These are phyloP conservation scores for Talaromyces sp. DNA, from an alignment of 2,329 filamentous ascomycete species.

Conservation along the genomic window DNA sequence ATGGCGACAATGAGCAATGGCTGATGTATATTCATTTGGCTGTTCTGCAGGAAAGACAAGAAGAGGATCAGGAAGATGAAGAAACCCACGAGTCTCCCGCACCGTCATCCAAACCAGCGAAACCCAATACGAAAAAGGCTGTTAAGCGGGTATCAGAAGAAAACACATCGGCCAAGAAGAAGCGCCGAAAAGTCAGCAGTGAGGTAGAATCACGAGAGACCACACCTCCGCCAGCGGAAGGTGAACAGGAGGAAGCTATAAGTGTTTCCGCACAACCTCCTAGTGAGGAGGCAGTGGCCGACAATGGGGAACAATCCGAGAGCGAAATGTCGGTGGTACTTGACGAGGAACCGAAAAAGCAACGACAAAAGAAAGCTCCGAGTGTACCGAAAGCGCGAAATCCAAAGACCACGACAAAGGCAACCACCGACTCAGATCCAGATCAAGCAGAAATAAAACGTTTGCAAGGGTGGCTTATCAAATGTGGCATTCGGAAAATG, in stretches of 20 bases:
- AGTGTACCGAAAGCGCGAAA: conserved; percentile 25
- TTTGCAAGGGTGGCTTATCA: conserved; percentile 76
- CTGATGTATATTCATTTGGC: background rate
- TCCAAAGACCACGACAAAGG: conserved; percentile 31
- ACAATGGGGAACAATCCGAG: conserved; percentile 48
- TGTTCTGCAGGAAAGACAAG: conserved; percentile 13
- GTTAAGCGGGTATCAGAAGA: conserved; percentile 27
- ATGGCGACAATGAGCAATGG: background rate
- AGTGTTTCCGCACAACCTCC: conserved; percentile 17
- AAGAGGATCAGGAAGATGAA: conserved; percentile 9
- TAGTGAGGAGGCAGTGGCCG: conserved; percentile 31
- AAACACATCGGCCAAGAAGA: conserved; percentile 23
- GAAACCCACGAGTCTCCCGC: conserved; percentile 15
- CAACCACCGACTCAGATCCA: conserved; percentile 50
- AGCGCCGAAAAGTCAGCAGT: conserved; percentile 31
- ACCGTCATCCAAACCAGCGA: conserved; percentile 10
- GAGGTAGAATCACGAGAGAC: conserved; percentile 23
- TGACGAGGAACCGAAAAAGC: conserved; percentile 61
- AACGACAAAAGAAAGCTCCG: conserved; percentile 27
- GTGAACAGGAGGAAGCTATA: conserved; percentile 18
- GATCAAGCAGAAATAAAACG: conserved; percentile 80
- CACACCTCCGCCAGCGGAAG: conserved; percentile 14
- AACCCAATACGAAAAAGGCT: conserved; percentile 20
- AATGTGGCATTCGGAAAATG: conserved; percentile 88
- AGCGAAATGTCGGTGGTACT: conserved; percentile 70